Evolutionary conservation across 2,329 filamentous ascomycete genomes (phyloP).

Genomic region (Neophaeococcomyces mojaviensis): DNA sequence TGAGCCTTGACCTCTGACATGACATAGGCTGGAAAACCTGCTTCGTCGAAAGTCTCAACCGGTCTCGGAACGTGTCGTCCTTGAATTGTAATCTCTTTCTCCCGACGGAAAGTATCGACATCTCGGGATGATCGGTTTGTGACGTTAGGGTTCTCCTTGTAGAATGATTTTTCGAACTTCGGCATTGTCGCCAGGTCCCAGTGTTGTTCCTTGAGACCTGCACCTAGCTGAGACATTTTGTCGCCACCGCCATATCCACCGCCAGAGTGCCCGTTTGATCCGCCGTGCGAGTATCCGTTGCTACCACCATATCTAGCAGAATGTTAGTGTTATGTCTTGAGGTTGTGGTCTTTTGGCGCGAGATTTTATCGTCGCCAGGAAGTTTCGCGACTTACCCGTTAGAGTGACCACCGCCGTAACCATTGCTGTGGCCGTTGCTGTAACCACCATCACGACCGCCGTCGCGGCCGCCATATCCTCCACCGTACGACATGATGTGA

Average conservation of each 20-base stretch:
- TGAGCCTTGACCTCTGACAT: slow-evolving; percentile 98
- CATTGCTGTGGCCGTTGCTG: slow-evolving; percentile 32
- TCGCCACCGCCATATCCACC: slow-evolving; percentile 59
- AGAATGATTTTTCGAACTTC: slow-evolving; percentile 99
- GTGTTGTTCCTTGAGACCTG: slow-evolving; percentile 75
- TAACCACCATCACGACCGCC: slow-evolving; percentile 48
- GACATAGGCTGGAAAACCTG: slow-evolving; percentile 91
- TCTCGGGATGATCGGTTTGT: slow-evolving; percentile 65
- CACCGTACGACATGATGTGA: slow-evolving; percentile 62
- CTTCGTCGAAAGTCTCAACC: slow-evolving; percentile 95
- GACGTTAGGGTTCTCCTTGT: slow-evolving; percentile 87
- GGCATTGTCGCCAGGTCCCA: slow-evolving; percentile 77
- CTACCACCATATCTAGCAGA: slow-evolving; percentile 14
- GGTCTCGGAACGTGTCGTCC: slow-evolving; percentile 81
- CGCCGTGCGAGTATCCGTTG: slow-evolving; percentile 46
- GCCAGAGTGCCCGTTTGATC: slow-evolving; percentile 45
- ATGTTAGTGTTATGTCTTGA: too few species aligned
- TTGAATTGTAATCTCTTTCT: slow-evolving; percentile 75
- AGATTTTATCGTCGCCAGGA: not conserved
- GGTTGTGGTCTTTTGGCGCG: slow-evolving; percentile 8
- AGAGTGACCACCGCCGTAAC: slow-evolving; percentile 17
- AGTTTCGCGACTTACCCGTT: slow-evolving; percentile 17
- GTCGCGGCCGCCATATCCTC: slow-evolving; percentile 35
- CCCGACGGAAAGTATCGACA: slow-evolving; percentile 78
- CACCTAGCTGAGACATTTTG: slow-evolving; percentile 85